Evolutionary conservation across 2,329 filamentous ascomycete genomes (phyloP), one percentile per base, ranked within the genome.

Genomic region (Blumeria hordei): DNA sequence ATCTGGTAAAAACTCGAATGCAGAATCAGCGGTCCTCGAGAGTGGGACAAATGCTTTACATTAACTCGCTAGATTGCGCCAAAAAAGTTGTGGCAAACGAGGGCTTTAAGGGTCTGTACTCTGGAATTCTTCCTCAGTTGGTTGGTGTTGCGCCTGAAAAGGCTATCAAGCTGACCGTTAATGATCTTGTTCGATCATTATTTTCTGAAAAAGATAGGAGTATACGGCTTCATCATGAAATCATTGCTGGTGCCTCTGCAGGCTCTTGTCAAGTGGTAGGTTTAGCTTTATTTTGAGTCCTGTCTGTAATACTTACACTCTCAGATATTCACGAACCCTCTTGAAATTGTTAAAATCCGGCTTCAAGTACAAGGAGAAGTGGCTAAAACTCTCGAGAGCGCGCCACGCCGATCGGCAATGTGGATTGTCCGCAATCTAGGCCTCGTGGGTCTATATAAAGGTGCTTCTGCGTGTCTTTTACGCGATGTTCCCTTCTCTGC

Each of bases 261-360:
- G 92, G 92, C 70, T 88, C 72, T 62, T 96, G 90, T 70, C 92
- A 98, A 81, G 92, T 98, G 62, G 87, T 93, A 76, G 73, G 83
- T 81, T 55, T 16, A 36, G 56, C 36, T 41, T 21, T 6, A 7
- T n/a, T 35, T 11, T 2, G 51, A 14, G 10, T 33, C 37, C 47
- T 49, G 33, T 32, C 2, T 18, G 16, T n/a, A 32, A 36, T 14
- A 54, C 54, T 55, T 18, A 55, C 55, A 58, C 58, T 43, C 51
- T 33, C 57, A 88, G 85, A 80, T 95, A 63, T 96, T 96, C 70
- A 95, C 88, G 62, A 98, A 96, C 69, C 92, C 92, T 32, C 80
- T 98, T 16, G 92, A 98, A 69, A 98, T 98, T 65, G 92, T 98
- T 73, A 98, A 98, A 75, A 98, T 98, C 66, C 85, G 92, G 61